phyloP scores from a whole-genome alignment of 2,329 filamentous ascomycete species.

The Cladosporium halotolerans region DNA sequence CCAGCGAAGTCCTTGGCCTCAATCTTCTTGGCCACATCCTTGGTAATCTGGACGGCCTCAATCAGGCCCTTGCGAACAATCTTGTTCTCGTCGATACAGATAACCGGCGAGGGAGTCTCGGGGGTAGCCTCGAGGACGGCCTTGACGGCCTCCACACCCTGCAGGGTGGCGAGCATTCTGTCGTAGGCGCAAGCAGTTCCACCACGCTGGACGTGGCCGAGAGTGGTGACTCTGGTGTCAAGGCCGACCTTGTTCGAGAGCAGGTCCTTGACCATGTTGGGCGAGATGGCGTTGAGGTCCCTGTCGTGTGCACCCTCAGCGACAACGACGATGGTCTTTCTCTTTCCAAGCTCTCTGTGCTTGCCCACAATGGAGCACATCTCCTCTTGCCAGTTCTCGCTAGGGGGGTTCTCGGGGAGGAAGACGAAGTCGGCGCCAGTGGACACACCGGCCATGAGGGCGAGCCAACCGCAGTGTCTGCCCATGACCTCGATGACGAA shows the following conservation, averaged over 20 bases:
- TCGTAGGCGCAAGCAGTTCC: constrained; percentile 91
- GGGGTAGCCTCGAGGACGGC: constrained; percentile 85
- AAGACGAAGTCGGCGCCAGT: constrained; percentile 96
- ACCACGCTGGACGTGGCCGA: constrained; percentile 96
- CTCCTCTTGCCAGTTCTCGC: constrained; percentile 79
- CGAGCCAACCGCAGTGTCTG: constrained; percentile 94
- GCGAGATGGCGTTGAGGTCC: constrained; percentile 75
- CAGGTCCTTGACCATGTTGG: constrained; percentile 76
- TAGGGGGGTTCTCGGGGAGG: constrained; percentile 87
- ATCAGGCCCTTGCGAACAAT: constrained; percentile 86
- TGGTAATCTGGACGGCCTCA: constrained; percentile 79
- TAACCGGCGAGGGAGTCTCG: constrained; percentile 85
- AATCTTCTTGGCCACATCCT: constrained; percentile 76
- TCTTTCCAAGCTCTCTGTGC: constrained; percentile 84
- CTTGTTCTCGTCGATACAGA: constrained; percentile 96
- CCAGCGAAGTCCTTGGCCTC: constrained; percentile 76
- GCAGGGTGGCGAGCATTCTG: constrained; percentile 83
- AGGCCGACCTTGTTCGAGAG: constrained; percentile 74
- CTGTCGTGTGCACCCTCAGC: constrained; percentile 89
- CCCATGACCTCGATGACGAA: constrained; percentile 99
- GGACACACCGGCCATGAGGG: constrained; percentile 90
- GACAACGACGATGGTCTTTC: constrained; percentile 96
- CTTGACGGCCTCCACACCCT: constrained; percentile 89
- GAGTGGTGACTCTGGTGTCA: constrained; percentile 88
- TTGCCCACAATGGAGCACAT: constrained; percentile 73